phyloP scores from a whole-genome alignment of 306 rosid species.

The Erythrophleum fordii region DNA sequence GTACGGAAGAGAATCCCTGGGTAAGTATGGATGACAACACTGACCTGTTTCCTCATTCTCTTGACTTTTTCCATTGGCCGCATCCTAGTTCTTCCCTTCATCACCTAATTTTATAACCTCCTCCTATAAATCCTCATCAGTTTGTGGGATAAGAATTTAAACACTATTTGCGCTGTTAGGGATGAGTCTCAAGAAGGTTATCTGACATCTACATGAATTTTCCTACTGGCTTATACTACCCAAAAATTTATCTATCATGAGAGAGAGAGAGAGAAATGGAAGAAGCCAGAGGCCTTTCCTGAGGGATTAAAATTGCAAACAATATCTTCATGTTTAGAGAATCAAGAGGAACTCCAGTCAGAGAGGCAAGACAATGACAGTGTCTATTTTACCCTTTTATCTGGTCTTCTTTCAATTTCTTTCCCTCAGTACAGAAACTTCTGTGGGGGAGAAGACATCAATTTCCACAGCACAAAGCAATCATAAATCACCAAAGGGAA shows the following conservation, averaged over 20 bases:
- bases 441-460: background rate
- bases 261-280: background rate
- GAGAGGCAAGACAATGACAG: too few relatives aligned
- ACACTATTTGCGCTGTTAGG: background rate
- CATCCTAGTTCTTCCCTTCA: constrained; percentile 1
- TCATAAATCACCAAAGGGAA: background rate
- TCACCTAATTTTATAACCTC: background rate
- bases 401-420: background rate
- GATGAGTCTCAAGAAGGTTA: background rate
- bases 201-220: background rate
- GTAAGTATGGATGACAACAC: background rate
- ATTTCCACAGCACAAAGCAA: background rate
- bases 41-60: background rate
- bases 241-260: background rate
- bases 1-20: too few relatives aligned
- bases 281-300: background rate
- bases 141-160: background rate
- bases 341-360: background rate
- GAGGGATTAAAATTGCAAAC: background rate
- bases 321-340: background rate
- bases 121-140: background rate
- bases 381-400: background rate
- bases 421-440: background rate
- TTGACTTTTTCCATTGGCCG: background rate
- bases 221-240: background rate